A percentile compares a stretch with the other conserved stretches of the same genome.
phyloP scores from a whole-genome alignment of 2,329 filamentous ascomycete genomes.

The Penicillium brevicompactum region DNA sequence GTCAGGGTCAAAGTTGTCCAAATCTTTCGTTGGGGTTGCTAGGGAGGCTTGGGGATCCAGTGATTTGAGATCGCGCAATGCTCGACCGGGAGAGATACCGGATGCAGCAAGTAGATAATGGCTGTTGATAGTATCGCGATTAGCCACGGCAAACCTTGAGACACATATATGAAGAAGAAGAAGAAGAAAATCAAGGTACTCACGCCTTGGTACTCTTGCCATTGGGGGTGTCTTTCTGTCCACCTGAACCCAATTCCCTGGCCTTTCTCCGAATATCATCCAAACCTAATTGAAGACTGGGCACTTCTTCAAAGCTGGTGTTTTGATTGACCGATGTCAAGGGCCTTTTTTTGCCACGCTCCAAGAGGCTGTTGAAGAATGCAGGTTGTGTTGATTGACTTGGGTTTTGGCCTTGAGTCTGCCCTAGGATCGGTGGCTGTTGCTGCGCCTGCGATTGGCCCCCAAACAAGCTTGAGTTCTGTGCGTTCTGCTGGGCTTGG shows the following conservation, averaged over 20 bases:
- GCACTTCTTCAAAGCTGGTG: constrained; percentile 71
- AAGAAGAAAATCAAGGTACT: constrained; percentile 26
- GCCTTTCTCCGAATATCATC: constrained; percentile 79
- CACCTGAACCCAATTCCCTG: constrained; percentile 74
- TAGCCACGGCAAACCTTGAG: neutral
- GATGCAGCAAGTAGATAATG: constrained; percentile 94
- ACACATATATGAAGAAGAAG: neutral
- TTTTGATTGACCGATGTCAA: constrained; percentile 63
- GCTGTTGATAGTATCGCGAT: constrained; percentile 46
- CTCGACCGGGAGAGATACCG: constrained; percentile 82
- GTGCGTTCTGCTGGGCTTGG: neutral
- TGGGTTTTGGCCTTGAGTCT: constrained; percentile 29
- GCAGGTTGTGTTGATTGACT: constrained; percentile 53
- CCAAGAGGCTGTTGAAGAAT: constrained; percentile 66
- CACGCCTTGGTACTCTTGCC: constrained; percentile 56
- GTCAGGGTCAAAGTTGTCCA: constrained; percentile 55
- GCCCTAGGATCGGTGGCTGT: constrained; percentile 29
- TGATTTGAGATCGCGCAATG: constrained; percentile 81
- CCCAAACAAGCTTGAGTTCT: constrained; percentile 26
- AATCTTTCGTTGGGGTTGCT: constrained; percentile 33
- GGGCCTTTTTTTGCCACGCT: constrained; percentile 67
- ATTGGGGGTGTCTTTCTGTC: constrained; percentile 47
- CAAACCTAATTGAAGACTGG: constrained; percentile 85
- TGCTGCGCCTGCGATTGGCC: constrained; percentile 25
- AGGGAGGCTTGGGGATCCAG: constrained; percentile 70